Evolutionary conservation across 768 basidiomycete species (phyloP), one percentile per base, ranked within the genome.

Genomic region (Tricholoma hemisulphureum): DNA sequence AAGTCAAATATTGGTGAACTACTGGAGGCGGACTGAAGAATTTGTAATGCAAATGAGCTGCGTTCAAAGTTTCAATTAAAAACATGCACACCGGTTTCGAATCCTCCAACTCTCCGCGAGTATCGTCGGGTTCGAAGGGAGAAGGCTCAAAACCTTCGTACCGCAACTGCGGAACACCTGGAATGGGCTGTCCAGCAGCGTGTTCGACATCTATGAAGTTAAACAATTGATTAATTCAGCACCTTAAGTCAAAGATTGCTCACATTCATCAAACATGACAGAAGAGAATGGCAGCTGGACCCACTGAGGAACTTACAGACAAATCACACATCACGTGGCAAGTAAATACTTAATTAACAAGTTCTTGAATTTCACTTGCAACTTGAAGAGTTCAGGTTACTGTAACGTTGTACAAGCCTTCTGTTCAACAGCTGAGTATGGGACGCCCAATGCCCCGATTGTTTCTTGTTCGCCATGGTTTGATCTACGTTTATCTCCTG

Each of bases 121-220:
- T 65, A 69, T 86, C 83, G 65, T 82, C 77, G 57, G 71, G 70
- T 41, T 81, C 82, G 56, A 81, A 72, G 1, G 86, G 82, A 18
- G 85, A 86, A 20, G 83, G 84, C 71, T 98, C 95, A 66, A 94
- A 98, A 9, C 94, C 95, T 67, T 96, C 90, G 65, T 89, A 95
- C 55, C 89, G 84, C 21, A 95, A 73, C 26, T 82, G 77, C 3
- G 71, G 74, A 24, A 71, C 63, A 41, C 69, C 63, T 50, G 73
- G 52, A 35, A 64, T 68, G 34, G 80, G 70, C 18, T 86, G 81
- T 4, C 80, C 78, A 31, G 82, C 76, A 18, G 92, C 77, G 69
- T 95, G 95, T 69, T 97, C 92, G 64, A 97, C 93, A 70, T 92
- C 95, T 97, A 56, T 10, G n/a, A 48, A 64, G 20, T 3, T 14